A percentile compares a stretch with the other conserved stretches of the same genome.
phyloP scores from a whole-genome alignment of 306 rosid genomes.

The Crotalaria pallida region DNA sequence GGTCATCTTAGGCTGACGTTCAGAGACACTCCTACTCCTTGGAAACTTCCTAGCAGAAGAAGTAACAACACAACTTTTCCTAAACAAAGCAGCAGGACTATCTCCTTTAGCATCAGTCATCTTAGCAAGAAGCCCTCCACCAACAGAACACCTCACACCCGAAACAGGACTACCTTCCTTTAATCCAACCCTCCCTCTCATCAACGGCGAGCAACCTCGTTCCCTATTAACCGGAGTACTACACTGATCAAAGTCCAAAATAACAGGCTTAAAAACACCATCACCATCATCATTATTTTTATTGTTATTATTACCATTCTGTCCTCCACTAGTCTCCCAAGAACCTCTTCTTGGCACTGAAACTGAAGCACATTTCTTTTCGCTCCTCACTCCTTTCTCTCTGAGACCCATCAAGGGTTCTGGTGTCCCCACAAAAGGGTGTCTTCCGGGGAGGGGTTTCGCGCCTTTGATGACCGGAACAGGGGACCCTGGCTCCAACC shows the following conservation, averaged over 20 bases:
- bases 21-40: conserved; percentile 77
- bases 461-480: conserved; percentile 70
- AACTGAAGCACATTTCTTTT: conserved; percentile 30
- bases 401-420: conserved; percentile 77
- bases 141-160: conserved; percentile 53
- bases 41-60: conserved; percentile 47
- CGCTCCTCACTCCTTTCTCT: conserved; percentile 39
- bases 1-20: conserved; percentile 54
- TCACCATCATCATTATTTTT: conserved; percentile 26
- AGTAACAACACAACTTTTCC: conserved; percentile 63
- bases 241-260: conserved; percentile 77
- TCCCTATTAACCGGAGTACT: conserved; percentile 69
- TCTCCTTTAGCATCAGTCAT: conserved; percentile 53
- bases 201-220: conserved; percentile 34
- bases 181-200: conserved; percentile 40
- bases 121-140: conserved; percentile 62
- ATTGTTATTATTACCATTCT: conserved; percentile 7
- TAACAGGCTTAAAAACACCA: conserved; percentile 47
- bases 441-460: conserved; percentile 82
- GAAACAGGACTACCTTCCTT: conserved; percentile 38
- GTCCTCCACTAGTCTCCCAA: conserved; percentile 51
- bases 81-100: conserved; percentile 65
- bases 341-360: conserved; percentile 68
- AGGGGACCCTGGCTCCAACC: conserved; percentile 80
- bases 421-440: conserved; percentile 79